Evolutionary conservation across 495 filamentous ascomycete genomes (phyloP).

Genomic region (Talaromyces nanjingensis): DNA sequence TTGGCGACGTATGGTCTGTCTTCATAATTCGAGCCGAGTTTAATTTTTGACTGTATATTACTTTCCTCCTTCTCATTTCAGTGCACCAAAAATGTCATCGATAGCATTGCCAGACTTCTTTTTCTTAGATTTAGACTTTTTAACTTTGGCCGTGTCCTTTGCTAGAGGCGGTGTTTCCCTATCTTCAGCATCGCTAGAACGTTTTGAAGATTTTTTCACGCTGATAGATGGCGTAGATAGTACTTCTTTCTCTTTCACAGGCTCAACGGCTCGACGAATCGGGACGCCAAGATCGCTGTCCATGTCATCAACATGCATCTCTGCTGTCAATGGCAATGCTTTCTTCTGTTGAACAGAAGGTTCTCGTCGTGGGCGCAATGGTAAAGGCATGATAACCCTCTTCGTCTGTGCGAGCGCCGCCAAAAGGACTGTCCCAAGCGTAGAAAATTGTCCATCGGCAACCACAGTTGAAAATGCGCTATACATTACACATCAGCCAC

Average conservation of each 20-base stretch:
- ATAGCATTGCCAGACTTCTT: constrained; percentile 41
- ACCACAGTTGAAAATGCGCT: constrained; percentile 65
- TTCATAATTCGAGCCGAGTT: not conserved
- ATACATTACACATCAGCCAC: constrained; percentile 7
- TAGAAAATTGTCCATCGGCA: constrained; percentile 66
- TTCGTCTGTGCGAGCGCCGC: constrained; percentile 24
- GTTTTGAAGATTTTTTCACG: not conserved
- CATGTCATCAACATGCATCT: not conserved
- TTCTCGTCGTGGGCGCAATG: not conserved
- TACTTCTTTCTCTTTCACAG: not conserved
- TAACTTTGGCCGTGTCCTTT: not conserved
- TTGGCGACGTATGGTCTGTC: constrained; percentile 19
- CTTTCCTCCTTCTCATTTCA: constrained; percentile 29
- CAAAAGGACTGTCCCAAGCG: constrained; percentile 71
- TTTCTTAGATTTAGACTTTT: constrained; percentile 11
- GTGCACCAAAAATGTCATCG: constrained; percentile 53
- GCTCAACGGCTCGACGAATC: not conserved
- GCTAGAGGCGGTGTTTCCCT: not conserved
- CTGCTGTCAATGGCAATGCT: not conserved
- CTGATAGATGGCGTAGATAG: not conserved
- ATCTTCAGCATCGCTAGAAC: not conserved
- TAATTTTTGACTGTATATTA: not conserved
- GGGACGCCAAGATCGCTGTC: not conserved
- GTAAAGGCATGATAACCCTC: not conserved
- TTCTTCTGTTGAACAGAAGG: not conserved